Base-by-base conservation (phyloP, 176 grass and related monocot species). In the Hyparrhenia diplandra region DNA sequence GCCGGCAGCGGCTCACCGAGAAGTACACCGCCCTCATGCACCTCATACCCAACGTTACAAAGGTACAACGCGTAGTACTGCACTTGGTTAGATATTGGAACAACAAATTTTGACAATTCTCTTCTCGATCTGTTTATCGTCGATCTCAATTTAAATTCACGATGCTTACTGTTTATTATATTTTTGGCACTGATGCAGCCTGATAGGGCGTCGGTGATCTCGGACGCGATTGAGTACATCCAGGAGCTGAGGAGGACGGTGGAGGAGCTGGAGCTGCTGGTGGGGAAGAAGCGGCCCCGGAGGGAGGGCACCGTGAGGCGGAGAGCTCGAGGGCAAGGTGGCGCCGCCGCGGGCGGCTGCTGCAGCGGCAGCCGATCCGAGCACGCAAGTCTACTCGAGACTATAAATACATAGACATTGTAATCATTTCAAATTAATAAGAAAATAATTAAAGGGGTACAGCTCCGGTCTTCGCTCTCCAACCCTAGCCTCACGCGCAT, bases 151-250 rank as follows among this genome's bases (percentile, higher is more conserved):
- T 32, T 59, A 16, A 75, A 45, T 23, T 28, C 40, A 4, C 18
- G 42, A 18, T 57, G 25, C 0, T 17, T 13, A 11, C 18, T 10
- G 14, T 42, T 13, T n/a, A n/a, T 13, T n/a, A n/a, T 24, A 10
- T 14, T 31, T 71, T 47, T 16, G n/a, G 68, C 41, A 34, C 59
- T 20, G 20, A n/a, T 23, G 52, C 52, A 94, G 92, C 76, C 88
- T 49, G 89, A 94, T 43, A 77, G 92, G 66, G 89, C 92, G 11
- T 89, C 89, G 54, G 88, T 94, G 78, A 82, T 94, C 18, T 73
- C 81, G 3, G 92, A 94, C 78, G 87, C 92, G 7, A 94, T 91
- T 32, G 92, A 94, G 63, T 94, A 94, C 84, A 91, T 94, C 89
- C 82, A 85, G 55, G 92, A 94, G 78, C 81, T 94, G 39, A 80